Percentiles rank a stretch among this genome's conserved stretches.
These are phyloP conservation scores for Chalara sp. DNA, from an alignment of 2,329 filamentous ascomycete genomes.

Conservation along the genomic window DNA sequence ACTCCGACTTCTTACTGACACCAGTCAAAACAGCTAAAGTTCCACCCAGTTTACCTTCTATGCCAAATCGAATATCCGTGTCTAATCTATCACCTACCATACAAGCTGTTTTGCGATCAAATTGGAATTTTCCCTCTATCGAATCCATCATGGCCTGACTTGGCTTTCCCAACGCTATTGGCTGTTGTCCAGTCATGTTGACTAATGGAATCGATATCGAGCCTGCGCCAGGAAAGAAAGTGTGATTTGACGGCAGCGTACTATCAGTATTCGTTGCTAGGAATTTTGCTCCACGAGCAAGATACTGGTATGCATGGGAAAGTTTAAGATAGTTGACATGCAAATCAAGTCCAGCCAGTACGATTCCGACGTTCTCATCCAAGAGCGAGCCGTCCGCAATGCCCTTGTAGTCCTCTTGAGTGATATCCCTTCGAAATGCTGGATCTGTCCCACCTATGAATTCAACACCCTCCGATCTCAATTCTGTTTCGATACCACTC, in stretches of 20 bases:
- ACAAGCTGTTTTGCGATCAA: constrained; percentile 77
- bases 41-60: constrained; percentile 84
- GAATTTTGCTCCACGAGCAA: constrained; percentile 75
- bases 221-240: constrained; percentile 88
- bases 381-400: constrained; percentile 71
- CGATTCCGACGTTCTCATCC: constrained; percentile 83
- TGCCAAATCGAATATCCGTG: constrained; percentile 93
- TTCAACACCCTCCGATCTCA: constrained; percentile 69
- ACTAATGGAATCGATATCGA: constrained; percentile 72
- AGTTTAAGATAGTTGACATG: constrained; percentile 95
- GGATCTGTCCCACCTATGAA: constrained; percentile 86
- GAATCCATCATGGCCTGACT: constrained; percentile 99
- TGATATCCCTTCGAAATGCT: constrained; percentile 68
- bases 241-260: constrained; percentile 74
- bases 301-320: constrained; percentile 76
- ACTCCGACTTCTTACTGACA: constrained; percentile 78
- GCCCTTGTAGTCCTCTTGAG: constrained; percentile 69
- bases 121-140: constrained; percentile 89
- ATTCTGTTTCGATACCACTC: constrained; percentile 82
- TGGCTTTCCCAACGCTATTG: constrained; percentile 82
- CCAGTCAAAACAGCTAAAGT: constrained; percentile 89
- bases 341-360: constrained; percentile 86
- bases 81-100: constrained; percentile 95
- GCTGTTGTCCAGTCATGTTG: constrained; percentile 63
- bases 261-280: constrained; percentile 91